Evolutionary conservation across 2,329 filamentous ascomycete genomes (phyloP).

Genomic region (Coniochaeta prunicola): DNA sequence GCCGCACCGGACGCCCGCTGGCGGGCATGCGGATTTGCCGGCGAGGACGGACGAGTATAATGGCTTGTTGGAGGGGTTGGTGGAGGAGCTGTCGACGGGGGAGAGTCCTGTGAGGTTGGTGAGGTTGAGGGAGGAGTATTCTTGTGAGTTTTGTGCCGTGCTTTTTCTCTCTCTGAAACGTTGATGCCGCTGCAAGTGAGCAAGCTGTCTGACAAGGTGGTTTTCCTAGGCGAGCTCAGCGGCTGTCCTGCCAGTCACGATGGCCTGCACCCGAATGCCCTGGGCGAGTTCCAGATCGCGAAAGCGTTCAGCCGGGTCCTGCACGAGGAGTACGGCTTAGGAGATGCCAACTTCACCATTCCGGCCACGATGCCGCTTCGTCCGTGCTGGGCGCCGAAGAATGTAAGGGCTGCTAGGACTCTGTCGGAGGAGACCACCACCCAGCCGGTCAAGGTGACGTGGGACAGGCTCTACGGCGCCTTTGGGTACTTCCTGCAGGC

Average conservation of each 20-base stretch:
- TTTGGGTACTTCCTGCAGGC: constrained; percentile 8
- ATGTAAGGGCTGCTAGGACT: constrained; percentile 5
- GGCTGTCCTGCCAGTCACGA: constrained; percentile 25
- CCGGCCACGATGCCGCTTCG: constrained; percentile 14
- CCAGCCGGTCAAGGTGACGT: constrained; percentile 13
- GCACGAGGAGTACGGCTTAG: constrained; percentile 15
- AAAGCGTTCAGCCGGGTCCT: constrained; percentile 28
- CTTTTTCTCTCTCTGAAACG: neutral
- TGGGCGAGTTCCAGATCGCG: constrained; percentile 34
- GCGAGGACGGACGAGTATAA: constrained; percentile 19
- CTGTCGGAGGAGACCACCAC: neutral
- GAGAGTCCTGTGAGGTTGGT: constrained; percentile 24
- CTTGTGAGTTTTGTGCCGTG: constrained; percentile 14
- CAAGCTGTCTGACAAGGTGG: neutral
- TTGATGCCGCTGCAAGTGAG: too few species aligned
- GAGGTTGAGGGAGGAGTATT: constrained; percentile 22
- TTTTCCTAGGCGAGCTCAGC: constrained; percentile 10
- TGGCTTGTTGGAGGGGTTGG: constrained; percentile 12
- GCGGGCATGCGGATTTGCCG: constrained; percentile 16
- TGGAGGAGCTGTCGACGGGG: constrained; percentile 16
- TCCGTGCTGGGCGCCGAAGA: constrained; percentile 7
- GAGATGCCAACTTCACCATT: constrained; percentile 13
- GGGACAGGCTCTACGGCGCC: constrained; percentile 17
- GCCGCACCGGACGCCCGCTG: constrained; percentile 15
- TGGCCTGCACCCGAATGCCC: constrained; percentile 32